A percentile compares a stretch with the other conserved stretches of the same genome.
phyloP scores from a whole-genome alignment of 768 basidiomycete genomes.

The Podaxis sp. region DNA sequence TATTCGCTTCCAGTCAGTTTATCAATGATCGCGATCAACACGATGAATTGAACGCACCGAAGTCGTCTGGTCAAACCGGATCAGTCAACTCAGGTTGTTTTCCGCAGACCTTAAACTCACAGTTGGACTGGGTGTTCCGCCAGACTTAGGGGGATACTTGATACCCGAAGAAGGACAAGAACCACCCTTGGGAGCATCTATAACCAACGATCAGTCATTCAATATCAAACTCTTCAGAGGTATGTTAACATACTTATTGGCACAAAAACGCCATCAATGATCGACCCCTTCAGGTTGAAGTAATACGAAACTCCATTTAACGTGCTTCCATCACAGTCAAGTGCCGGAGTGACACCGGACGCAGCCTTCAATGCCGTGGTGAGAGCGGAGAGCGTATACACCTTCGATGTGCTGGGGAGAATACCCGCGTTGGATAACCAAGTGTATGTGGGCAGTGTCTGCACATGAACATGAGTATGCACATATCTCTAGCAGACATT shows the following conservation, averaged over 20 bases:
- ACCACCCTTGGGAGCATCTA: conserved; percentile 51
- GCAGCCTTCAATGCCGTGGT: conserved; percentile 53
- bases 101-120: conserved; percentile 20
- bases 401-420: conserved; percentile 57
- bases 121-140: conserved; percentile 27
- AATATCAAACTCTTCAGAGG: neutral
- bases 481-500: conserved; percentile 30
- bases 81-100: neutral
- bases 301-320: conserved; percentile 55
- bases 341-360: conserved; percentile 49
- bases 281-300: conserved; percentile 64
- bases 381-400: conserved; percentile 56
- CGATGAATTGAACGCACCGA: neutral
- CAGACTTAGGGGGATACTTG: conserved; percentile 58
- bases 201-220: neutral
- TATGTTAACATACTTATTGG: conserved; percentile 47
- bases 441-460: conserved; percentile 70
- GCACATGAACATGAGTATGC: conserved; percentile 12
- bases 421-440: conserved; percentile 76
- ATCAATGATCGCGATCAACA: neutral
- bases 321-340: conserved; percentile 30
- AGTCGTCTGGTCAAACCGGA: neutral
- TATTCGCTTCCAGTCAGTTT: neutral
- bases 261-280: conserved; percentile 63
- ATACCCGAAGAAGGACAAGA: conserved; percentile 59